Base-by-base conservation (phyloP, 1,139 yeast genomes). In the Geotrichum aggregatum region DNA sequence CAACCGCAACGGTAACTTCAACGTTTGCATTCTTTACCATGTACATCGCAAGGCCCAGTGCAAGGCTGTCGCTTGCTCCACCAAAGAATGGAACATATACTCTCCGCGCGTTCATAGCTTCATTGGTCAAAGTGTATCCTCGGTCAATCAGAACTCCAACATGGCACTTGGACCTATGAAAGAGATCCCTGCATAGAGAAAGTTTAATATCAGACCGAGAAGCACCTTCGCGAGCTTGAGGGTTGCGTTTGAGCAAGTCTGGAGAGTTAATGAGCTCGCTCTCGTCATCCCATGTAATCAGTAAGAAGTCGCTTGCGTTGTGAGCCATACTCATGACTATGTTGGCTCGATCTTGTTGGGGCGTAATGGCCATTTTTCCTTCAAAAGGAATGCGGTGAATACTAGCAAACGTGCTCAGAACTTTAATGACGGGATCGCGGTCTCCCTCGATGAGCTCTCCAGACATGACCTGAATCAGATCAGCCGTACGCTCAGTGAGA, bases 401-500 rank as follows among this genome's bases (percentile, higher is more conserved):
- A 34, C 77, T 76, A 47, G 81, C 71, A 59, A 81, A 80, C 0
- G 81, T 76, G 52, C 75, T 77, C 52, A 80, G 72, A 30, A 80
- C 78, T 40, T 79, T 73, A 52, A 81, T 68, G 21, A 79, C 70
- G 0, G 84, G 70, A 36, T 77, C 76, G 38, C 77, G 71, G 36
- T 73, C 71, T 38, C 69, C 71, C 40, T 60, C 61, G 13, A 64
- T 61, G 35, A 65, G 67, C 6, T 61, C 64, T 44, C 66, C 65
- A 1, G 72, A 64, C 2, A 87, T 82, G 1, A 86, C 87, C 60
- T 81, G 87, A 51, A 83, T 72, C 49, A 83, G 68, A 65, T 83
- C 85, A 0, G 87, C 80, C 0, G 87, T 83, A 65, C 89, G 73
- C 44, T 84, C 83, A 1, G 84, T 78, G 52, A 83, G 71, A 39